These are phyloP conservation scores for Haplosporangium gracile DNA, from an alignment of 192 early-diverging fungal species.

Conservation along the genomic window DNA sequence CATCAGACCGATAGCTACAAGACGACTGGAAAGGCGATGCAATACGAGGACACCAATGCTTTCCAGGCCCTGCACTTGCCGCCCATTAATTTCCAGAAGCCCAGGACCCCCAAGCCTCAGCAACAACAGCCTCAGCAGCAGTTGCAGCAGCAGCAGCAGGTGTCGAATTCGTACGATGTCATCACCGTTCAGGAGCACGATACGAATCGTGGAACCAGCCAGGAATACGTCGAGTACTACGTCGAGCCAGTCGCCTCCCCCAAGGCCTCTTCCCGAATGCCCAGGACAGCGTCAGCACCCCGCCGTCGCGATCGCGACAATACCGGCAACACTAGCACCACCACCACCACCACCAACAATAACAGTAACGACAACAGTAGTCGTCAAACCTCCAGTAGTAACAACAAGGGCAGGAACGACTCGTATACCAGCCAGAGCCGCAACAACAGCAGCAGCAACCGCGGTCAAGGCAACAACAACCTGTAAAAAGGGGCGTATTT, in stretches of 20 bases:
- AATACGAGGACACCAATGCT: constrained; percentile 34
- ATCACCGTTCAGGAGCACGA: not conserved
- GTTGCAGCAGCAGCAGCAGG: too few species aligned
- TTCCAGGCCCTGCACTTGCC: constrained; percentile 20
- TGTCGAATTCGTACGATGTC: too few species aligned
- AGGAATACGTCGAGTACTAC: not conserved
- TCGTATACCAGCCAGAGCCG: constrained; percentile 3
- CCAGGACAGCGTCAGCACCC: not conserved
- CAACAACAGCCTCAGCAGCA: too few species aligned
- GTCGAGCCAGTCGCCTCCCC: not conserved
- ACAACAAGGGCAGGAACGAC: not conserved
- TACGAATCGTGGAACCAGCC: not conserved
- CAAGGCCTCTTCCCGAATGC: constrained; percentile 5
- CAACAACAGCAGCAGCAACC: constrained; percentile 1
- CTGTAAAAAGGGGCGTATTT: not conserved
- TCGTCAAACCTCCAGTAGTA: too few species aligned
- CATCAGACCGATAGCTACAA: constrained; percentile 51
- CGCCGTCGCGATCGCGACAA: not conserved
- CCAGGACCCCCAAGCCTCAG: not conserved
- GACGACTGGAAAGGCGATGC: constrained; percentile 47
- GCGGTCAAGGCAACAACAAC: constrained; percentile 1
- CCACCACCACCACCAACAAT: not conserved
- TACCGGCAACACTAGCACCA: not conserved
- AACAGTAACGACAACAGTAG: not conserved
- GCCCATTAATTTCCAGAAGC: constrained; percentile 21